Percentiles rank a stretch among this genome's conserved stretches.
phyloP scores from a whole-genome alignment of 2,329 filamentous ascomycete species.

The Dryadomyces sulphureus region DNA sequence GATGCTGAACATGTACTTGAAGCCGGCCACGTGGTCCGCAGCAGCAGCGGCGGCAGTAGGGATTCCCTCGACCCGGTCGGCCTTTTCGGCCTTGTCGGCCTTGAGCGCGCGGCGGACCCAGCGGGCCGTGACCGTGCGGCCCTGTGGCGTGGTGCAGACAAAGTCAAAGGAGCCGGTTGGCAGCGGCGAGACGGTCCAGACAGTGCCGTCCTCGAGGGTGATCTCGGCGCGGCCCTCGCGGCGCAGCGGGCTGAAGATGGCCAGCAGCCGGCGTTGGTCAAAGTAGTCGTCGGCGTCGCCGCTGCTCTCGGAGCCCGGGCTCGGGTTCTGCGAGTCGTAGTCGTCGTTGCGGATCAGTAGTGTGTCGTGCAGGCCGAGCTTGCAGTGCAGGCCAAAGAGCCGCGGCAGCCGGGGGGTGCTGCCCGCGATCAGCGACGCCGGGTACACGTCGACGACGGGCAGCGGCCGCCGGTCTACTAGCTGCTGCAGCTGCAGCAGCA shows the following conservation, averaged over 20 bases:
- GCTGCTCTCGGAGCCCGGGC: conserved; percentile 22
- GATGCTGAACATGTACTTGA: conserved; percentile 62
- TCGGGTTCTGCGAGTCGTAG: conserved; percentile 30
- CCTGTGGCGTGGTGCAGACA: conserved; percentile 40
- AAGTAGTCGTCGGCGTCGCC: conserved; percentile 29
- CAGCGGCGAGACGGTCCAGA: conserved; percentile 40
- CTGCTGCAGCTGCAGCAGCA: conserved; percentile 59
- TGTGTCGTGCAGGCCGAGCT: conserved; percentile 53
- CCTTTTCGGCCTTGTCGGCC: background rate
- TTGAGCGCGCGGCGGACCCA: conserved; percentile 44
- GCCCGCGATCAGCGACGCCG: conserved; percentile 43
- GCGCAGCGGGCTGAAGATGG: conserved; percentile 49
- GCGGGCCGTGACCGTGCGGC: conserved; percentile 44
- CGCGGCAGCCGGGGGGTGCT: conserved; percentile 43
- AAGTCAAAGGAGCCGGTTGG: conserved; percentile 52
- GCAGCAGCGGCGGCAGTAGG: too few relatives aligned
- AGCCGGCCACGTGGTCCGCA: too few relatives aligned
- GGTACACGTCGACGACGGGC: conserved; percentile 60
- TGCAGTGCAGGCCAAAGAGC: conserved; percentile 45
- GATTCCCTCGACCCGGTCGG: too few relatives aligned
- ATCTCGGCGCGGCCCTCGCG: conserved; percentile 47
- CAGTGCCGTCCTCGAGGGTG: conserved; percentile 46
- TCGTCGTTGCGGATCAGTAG: conserved; percentile 57
- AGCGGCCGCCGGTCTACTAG: conserved; percentile 47
- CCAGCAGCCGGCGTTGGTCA: conserved; percentile 39